These are phyloP conservation scores for Stropharia rugosoannulata DNA, from an alignment of 768 basidiomycete genomes.

Conservation along the genomic window DNA sequence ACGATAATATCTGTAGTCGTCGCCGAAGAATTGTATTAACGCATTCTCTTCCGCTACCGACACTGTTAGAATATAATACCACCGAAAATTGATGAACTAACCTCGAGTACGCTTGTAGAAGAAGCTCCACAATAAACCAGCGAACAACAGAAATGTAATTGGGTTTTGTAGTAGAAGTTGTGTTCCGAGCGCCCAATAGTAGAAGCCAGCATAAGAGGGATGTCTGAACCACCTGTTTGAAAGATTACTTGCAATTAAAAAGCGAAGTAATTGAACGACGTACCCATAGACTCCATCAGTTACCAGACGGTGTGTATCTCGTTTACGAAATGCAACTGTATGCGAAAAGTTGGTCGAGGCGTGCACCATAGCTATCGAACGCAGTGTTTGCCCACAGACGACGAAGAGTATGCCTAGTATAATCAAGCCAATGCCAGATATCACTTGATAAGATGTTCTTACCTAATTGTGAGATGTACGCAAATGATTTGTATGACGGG, in stretches of 20 bases:
- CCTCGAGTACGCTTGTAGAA: conserved; percentile 80
- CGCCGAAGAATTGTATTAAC: conserved; percentile 86
- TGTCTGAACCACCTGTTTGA: conserved; percentile 76
- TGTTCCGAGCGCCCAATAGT: conserved; percentile 96
- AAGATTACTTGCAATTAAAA: not conserved
- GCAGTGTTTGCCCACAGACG: conserved; percentile 69
- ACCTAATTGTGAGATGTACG: conserved; percentile 65
- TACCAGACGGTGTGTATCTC: conserved; percentile 73
- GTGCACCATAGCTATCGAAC: conserved; percentile 95
- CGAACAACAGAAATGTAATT: conserved; percentile 65
- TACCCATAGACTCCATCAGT: conserved; percentile 89
- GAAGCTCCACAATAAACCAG: conserved; percentile 77
- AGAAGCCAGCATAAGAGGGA: conserved; percentile 96
- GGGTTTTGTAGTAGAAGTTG: conserved; percentile 91
- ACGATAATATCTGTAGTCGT: conserved; percentile 79
- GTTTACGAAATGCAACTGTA: conserved; percentile 74
- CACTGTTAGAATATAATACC: not conserved
- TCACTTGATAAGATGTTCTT: conserved; percentile 16
- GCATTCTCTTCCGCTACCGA: conserved; percentile 75
- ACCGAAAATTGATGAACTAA: conserved; percentile 35
- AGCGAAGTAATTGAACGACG: conserved; percentile 1
- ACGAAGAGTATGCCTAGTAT: conserved; percentile 62
- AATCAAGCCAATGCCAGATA: not conserved
- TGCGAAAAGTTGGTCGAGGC: conserved; percentile 95
- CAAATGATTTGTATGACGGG: conserved; percentile 59